Percentiles rank a stretch among this genome's conserved stretches.
These are phyloP conservation scores for Leucosporidium yakuticum DNA, from an alignment of 768 basidiomycete genomes.

Conservation along the genomic window DNA sequence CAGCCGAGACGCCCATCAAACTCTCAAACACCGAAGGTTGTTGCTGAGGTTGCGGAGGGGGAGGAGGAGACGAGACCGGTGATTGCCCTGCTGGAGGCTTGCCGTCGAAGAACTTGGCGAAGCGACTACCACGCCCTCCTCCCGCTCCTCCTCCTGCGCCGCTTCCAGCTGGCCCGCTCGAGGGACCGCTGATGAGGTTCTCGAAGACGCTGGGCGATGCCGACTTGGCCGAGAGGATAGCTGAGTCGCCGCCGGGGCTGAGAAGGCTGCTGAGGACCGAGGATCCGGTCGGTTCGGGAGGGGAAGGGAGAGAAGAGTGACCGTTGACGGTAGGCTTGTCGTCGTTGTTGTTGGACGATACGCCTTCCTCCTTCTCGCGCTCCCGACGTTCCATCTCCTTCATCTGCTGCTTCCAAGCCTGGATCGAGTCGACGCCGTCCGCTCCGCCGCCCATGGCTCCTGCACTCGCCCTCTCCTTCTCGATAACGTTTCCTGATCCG, in stretches of 20 bases:
- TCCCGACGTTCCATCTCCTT: slow-evolving; percentile 29
- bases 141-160: background rate
- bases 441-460: background rate
- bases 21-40: slow-evolving; percentile 25
- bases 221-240: background rate
- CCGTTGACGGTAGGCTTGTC: slow-evolving; percentile 11
- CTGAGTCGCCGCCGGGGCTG: background rate
- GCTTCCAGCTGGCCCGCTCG: background rate
- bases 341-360: background rate
- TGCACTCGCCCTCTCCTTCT: background rate
- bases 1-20: slow-evolving; percentile 14
- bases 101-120: slow-evolving; percentile 35
- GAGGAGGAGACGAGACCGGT: background rate
- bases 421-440: slow-evolving; percentile 25
- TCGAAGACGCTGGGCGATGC: slow-evolving; percentile 9
- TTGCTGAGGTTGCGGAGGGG: background rate
- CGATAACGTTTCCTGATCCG: background rate
- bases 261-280: background rate
- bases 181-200: slow-evolving; percentile 20
- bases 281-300: slow-evolving; percentile 9
- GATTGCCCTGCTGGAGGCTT: slow-evolving; percentile 15
- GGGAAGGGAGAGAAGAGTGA: background rate
- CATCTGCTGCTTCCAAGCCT: slow-evolving; percentile 35
- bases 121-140: slow-evolving; percentile 22
- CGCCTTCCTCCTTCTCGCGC: slow-evolving; percentile 16